Conservation (phyloP, 2,329 filamentous ascomycete species). For the Talaromyces rugulosus region DNA sequence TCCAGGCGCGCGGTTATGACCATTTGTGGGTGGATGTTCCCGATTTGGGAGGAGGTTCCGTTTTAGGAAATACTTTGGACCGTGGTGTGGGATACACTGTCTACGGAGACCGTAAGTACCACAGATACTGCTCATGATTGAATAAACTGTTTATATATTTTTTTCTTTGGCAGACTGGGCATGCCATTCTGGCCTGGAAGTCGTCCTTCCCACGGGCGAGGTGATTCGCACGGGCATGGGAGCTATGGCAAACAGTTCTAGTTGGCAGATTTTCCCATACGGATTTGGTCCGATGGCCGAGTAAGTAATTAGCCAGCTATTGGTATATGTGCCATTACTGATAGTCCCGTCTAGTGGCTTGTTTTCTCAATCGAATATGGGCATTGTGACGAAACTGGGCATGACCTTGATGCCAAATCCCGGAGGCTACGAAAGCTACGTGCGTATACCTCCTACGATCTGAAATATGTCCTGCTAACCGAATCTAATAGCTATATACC, state of each 20-base stretch:
- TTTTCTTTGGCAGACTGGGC: conserved; percentile 22
- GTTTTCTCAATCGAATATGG: conserved; percentile 19
- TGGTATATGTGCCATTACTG: neutral
- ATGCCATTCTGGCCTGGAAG: conserved; percentile 39
- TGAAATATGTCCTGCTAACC: neutral
- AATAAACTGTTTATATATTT: neutral
- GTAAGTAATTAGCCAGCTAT: neutral
- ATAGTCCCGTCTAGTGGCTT: conserved; percentile 6
- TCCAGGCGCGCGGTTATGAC: conserved; percentile 31
- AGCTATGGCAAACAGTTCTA: conserved; percentile 22
- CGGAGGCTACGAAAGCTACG: conserved; percentile 11
- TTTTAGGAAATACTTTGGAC: conserved; percentile 33
- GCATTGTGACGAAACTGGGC: conserved; percentile 21
- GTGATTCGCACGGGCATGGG: conserved; percentile 41
- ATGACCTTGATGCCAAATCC: conserved; percentile 19
- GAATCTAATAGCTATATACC: neutral
- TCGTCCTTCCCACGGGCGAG: conserved; percentile 38
- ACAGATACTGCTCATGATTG: neutral
- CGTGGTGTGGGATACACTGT: conserved; percentile 31
- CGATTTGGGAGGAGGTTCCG: conserved; percentile 30
- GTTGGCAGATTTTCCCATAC: conserved; percentile 13
- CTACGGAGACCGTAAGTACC: conserved; percentile 32
- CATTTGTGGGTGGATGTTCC: conserved; percentile 41
- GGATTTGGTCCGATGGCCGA: conserved; percentile 12
- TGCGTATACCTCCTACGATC: neutral